These are phyloP conservation scores for Diaporthe aspalathi DNA, from an alignment of 2,329 filamentous ascomycete genomes.

Conservation along the genomic window DNA sequence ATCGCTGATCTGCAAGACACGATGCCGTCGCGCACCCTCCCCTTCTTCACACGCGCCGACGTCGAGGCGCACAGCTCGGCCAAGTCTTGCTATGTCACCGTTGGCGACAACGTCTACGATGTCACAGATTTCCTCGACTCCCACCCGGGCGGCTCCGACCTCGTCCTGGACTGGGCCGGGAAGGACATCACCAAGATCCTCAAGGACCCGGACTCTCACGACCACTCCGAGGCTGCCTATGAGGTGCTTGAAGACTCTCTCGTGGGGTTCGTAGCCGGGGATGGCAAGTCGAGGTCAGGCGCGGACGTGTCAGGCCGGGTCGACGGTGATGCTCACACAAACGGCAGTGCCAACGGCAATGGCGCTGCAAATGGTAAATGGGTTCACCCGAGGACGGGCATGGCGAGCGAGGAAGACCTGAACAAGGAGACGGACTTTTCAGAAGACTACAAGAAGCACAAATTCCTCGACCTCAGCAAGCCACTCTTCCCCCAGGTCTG, in stretches of 20 bases:
- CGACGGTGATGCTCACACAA: slow-evolving; percentile 46
- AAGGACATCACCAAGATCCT: slow-evolving; percentile 87
- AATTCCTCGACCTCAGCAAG: slow-evolving; percentile 89
- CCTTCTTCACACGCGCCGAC: slow-evolving; percentile 83
- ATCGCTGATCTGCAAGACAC: slow-evolving; percentile 32
- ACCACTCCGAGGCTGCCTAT: slow-evolving; percentile 92
- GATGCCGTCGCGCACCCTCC: slow-evolving; percentile 86
- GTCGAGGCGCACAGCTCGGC: slow-evolving; percentile 82
- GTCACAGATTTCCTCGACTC: slow-evolving; percentile 90
- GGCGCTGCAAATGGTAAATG: slow-evolving; percentile 46
- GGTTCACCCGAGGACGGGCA: slow-evolving; percentile 78
- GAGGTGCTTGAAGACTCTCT: slow-evolving; percentile 91
- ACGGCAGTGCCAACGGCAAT: slow-evolving; percentile 48
- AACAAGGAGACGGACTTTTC: slow-evolving; percentile 82
- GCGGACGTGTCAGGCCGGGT: slow-evolving; percentile 43
- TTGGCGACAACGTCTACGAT: slow-evolving; percentile 93
- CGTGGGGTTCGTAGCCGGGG: slow-evolving; percentile 80
- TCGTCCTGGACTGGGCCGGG: slow-evolving; percentile 90
- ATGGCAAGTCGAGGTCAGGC: slow-evolving; percentile 58
- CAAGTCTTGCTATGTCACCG: slow-evolving; percentile 91
- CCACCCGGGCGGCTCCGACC: slow-evolving; percentile 89
- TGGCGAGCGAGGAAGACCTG: slow-evolving; percentile 89
- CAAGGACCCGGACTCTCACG: slow-evolving; percentile 84
- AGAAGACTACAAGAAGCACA: slow-evolving; percentile 87
- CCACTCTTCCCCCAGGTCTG: slow-evolving; percentile 91